phyloP scores from a whole-genome alignment of 1,284 basidiomycete species.

The Vanrija sp. region DNA sequence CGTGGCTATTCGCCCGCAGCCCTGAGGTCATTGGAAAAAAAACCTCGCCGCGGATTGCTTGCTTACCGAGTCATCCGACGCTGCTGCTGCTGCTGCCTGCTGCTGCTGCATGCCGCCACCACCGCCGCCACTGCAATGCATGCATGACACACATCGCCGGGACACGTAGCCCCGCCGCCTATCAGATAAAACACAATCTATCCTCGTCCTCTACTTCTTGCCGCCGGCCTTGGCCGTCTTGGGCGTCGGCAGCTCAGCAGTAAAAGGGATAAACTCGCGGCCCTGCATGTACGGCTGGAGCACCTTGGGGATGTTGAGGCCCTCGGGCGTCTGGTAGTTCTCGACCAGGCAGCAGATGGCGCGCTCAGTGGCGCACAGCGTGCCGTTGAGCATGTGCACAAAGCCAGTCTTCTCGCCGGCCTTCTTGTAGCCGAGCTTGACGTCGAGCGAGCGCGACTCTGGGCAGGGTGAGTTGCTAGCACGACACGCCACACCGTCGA shows the following conservation, averaged over 20 bases:
- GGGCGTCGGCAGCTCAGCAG: constrained; percentile 43
- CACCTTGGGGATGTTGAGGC: constrained; percentile 80
- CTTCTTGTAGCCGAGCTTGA: constrained; percentile 81
- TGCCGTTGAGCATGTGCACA: constrained; percentile 97
- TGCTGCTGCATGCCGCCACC: too few relatives aligned
- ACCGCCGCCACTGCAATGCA: too few relatives aligned
- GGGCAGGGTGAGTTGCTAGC: constrained; percentile 49
- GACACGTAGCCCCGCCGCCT: too few relatives aligned
- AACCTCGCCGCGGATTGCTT: too few relatives aligned
- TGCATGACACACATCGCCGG: too few relatives aligned
- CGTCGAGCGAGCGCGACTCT: constrained; percentile 78
- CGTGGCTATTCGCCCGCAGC: too few relatives aligned
- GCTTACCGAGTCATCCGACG: too few relatives aligned
- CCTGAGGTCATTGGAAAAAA: too few relatives aligned
- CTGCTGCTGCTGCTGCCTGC: too few relatives aligned
- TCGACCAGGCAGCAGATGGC: constrained; percentile 97
- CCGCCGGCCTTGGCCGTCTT: constrained; percentile 36
- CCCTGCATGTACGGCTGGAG: constrained; percentile 95
- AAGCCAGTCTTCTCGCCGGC: constrained; percentile 84
- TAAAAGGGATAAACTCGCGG: constrained; percentile 81
- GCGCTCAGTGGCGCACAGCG: constrained; percentile 92
- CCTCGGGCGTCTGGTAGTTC: constrained; percentile 96
- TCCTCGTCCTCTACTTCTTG: constrained; percentile 25
- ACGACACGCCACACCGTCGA: too few relatives aligned
- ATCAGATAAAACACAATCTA: too few relatives aligned